phyloP scores from a whole-genome alignment of 2,329 filamentous ascomycete genomes.

The Cladosporium sp. region DNA sequence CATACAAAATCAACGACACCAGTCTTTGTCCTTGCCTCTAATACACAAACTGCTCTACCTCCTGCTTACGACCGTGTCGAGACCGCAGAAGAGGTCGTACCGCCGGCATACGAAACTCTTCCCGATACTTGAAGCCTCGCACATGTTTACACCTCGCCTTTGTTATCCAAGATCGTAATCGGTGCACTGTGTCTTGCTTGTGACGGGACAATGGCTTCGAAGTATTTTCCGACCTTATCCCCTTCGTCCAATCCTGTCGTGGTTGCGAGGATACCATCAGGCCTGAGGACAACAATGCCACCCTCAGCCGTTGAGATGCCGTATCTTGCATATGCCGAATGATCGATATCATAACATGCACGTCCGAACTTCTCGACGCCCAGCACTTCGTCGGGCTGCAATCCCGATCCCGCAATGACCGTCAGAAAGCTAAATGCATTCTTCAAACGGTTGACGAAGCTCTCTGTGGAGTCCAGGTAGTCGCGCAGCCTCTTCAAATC shows the following conservation, averaged over 20 bases:
- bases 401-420: slow-evolving; percentile 28
- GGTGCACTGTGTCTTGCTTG: no score
- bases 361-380: slow-evolving; percentile 32
- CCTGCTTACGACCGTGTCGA: neutral
- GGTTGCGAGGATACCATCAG: slow-evolving; percentile 28
- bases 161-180: no score
- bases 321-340: slow-evolving; percentile 32
- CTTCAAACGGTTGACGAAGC: neutral
- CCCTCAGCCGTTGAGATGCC: slow-evolving; percentile 18
- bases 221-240: neutral
- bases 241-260: neutral
- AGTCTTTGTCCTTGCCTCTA: neutral
- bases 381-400: slow-evolving; percentile 33
- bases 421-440: slow-evolving; percentile 24
- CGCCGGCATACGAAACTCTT: neutral
- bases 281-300: slow-evolving; percentile 29
- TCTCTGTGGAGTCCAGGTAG: neutral
- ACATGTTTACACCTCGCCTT: no score
- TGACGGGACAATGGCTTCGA: neutral
- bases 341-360: slow-evolving; percentile 34
- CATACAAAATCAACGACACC: neutral
- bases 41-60: neutral
- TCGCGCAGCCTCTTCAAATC: neutral
- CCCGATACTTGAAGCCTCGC: no score
- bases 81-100: neutral